These are phyloP conservation scores for Chlamydomonas reinhardtii DNA, from an alignment of 163 green algal genomes.

Conservation along the genomic window DNA sequence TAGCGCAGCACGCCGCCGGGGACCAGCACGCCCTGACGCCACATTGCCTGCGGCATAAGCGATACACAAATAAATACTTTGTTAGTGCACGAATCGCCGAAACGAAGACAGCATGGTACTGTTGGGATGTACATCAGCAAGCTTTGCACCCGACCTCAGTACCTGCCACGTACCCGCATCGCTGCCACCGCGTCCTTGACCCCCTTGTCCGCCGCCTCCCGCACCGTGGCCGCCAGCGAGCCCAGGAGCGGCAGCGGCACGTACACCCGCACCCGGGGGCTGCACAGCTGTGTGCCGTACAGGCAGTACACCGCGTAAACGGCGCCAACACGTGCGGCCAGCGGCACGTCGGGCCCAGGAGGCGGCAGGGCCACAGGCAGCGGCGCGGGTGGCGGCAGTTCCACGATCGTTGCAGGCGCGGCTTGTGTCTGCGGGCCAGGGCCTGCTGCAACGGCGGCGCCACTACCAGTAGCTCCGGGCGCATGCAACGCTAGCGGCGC, in stretches of 20 bases:
- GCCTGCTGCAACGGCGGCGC: background rate
- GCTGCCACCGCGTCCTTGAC: background rate
- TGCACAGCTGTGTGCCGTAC: conserved; percentile 34
- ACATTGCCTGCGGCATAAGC: conserved; percentile 2
- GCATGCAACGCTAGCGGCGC: background rate
- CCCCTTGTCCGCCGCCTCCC: background rate
- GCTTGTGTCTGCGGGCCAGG: no score
- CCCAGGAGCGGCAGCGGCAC: conserved; percentile 36
- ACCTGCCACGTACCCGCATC: conserved; percentile 6
- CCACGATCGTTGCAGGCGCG: background rate
- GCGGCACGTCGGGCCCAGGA: conserved; percentile 23
- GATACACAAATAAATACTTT: no score
- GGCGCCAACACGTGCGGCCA: conserved; percentile 13
- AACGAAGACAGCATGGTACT: no score
- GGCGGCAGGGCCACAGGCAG: conserved; percentile 6
- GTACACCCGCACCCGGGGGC: conserved; percentile 18
- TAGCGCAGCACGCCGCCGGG: conserved; percentile 22
- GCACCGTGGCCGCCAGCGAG: background rate
- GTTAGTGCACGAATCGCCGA: no score
- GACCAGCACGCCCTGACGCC: conserved; percentile 16
- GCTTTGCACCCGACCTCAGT: no score
- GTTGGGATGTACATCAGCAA: no score
- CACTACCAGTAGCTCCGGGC: no score
- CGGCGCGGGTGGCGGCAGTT: background rate
- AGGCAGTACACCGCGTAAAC: conserved; percentile 42